Conservation (phyloP, 441 rosid genomes). For the Macaranga tanarius region DNA sequence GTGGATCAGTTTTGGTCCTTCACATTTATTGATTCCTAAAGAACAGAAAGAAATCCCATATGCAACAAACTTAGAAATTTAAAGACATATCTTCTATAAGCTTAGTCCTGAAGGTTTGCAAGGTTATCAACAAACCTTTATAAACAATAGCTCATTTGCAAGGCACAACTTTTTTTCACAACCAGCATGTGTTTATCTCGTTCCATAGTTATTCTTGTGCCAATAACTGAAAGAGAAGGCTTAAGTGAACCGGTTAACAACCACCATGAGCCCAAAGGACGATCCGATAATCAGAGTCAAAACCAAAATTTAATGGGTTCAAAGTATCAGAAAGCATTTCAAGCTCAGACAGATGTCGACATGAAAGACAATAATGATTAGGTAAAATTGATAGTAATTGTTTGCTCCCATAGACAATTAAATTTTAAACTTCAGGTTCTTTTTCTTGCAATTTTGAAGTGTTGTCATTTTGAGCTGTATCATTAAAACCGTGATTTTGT, state of each 20-base stretch:
- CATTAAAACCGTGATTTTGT: not conserved
- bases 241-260: not conserved
- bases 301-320: not conserved
- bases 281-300: too few relatives aligned
- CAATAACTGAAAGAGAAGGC: not conserved
- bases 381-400: not conserved
- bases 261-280: not conserved
- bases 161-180: not conserved
- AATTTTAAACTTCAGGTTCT: too few relatives aligned
- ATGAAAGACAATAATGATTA: not conserved
- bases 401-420: not conserved
- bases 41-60: not conserved
- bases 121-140: too few relatives aligned
- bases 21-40: not conserved
- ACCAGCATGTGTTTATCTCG: too few relatives aligned
- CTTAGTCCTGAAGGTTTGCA: not conserved
- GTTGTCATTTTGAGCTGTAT: not conserved
- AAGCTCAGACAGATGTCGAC: too few relatives aligned
- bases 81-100: not conserved
- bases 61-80: not conserved
- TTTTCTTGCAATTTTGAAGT: not conserved
- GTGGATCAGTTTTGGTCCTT: not conserved
- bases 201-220: not conserved
- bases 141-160: not conserved
- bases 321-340: too few relatives aligned